Base-by-base conservation (phyloP, 352 stramenopile genomes). In the Phytopythium kandeliae region DNA sequence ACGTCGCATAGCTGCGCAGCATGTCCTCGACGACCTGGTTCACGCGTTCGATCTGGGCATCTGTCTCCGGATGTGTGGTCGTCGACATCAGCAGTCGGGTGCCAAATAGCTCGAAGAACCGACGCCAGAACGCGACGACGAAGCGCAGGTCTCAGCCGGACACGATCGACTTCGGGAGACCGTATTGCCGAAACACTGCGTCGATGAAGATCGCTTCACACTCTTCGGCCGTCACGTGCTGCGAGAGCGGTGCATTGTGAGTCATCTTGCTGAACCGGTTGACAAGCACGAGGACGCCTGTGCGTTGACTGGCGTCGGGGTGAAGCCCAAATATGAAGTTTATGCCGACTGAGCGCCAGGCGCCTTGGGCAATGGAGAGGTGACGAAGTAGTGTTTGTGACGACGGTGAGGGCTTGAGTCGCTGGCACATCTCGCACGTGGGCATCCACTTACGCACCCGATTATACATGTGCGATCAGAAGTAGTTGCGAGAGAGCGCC, bases 221-320 rank as follows among this genome's bases (percentile, higher is more conserved):
- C 43, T 6, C 49, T 26, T 36, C 33, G 11, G 24, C n/a, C 36
- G 19, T 52, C 38, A 34, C 62, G 0, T 57, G 31, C 4, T n/a
- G n/a, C n/a, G 21, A 0, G 0, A 64, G 60, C 0, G 56, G 17
- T 24, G 48, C 42, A 25, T 69, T 51, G 25, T 72, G 54, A 0
- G 60, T 12, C 55, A 63, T 69, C 54, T 68, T 73, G 30, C 55
- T 72, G 37, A 72, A 56, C 7, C 53, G 52, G 7, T 71, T 56
- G 5, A 78, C 56, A 12, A 68, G 56, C 6, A 69, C 61, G 0
- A 70, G 10, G 17, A 73, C 54, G 1, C 58, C 53, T 0, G 55
- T 64, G 19, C 58, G 51, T 3, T 44, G 51, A 0, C 35, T 17
- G 0, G 4, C 17, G 28, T 68, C 60, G 19, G 43, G 10, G 11